A percentile compares a stretch with the other conserved stretches of the same genome.
Conservation (phyloP, 495 filamentous ascomycete genomes). For the Aspergillus bridgeri region DNA sequence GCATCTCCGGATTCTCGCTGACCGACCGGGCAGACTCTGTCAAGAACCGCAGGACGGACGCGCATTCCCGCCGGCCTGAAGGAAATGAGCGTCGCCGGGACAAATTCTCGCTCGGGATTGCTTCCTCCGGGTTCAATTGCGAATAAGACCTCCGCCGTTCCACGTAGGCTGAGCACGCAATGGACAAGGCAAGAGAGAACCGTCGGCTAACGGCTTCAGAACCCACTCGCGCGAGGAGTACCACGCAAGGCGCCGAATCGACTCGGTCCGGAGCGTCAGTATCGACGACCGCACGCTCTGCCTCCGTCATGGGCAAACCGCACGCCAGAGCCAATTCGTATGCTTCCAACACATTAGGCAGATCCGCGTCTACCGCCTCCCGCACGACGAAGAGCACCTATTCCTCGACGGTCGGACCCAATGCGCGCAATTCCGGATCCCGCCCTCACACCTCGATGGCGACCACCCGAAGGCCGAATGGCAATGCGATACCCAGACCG, state of each 20-base stretch:
- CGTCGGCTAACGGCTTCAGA: conserved; percentile 46
- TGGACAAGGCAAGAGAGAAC: background rate
- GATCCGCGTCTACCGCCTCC: conserved; percentile 45
- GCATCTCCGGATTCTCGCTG: conserved; percentile 1
- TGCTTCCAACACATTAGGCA: conserved; percentile 41
- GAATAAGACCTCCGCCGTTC: conserved; percentile 29
- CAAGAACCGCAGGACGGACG: conserved; percentile 29
- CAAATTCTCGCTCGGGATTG: conserved; percentile 60
- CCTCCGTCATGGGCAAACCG: conserved; percentile 36
- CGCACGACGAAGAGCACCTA: conserved; percentile 50
- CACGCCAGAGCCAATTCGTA: conserved; percentile 41
- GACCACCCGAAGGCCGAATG: conserved; percentile 37
- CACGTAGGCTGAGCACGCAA: conserved; percentile 27
- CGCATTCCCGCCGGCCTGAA: conserved; percentile 40
- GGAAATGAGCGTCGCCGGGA: conserved; percentile 63
- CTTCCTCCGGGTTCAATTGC: conserved; percentile 48
- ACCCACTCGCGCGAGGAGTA: conserved; percentile 54
- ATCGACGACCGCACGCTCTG: conserved; percentile 20
- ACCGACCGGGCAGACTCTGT: conserved; percentile 20
- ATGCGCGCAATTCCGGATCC: conserved; percentile 44
- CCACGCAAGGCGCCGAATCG: conserved; percentile 42
- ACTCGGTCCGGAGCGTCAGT: conserved; percentile 35
- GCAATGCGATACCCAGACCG: conserved; percentile 49
- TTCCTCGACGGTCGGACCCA: conserved; percentile 54
- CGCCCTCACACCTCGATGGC: conserved; percentile 48